phyloP scores from a whole-genome alignment of 2,329 filamentous ascomycete genomes.

The Nemania sp. region DNA sequence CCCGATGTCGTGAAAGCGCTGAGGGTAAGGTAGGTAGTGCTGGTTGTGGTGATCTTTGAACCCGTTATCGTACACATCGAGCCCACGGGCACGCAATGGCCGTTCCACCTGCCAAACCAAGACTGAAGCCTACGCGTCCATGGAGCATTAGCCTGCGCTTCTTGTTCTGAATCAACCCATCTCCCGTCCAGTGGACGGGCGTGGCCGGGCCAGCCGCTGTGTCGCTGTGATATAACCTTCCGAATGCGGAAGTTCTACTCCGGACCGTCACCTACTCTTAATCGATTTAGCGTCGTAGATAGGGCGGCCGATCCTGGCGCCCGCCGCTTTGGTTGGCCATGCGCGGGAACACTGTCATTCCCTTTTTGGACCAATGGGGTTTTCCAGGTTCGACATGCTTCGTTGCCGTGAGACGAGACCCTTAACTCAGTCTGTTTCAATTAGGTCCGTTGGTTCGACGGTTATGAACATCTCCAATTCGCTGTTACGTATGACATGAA shows the following conservation, averaged over 20 bases:
- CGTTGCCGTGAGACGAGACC: not conserved
- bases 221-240: constrained; percentile 13
- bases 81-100: not conserved
- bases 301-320: not conserved
- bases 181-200: not conserved
- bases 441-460: too few species aligned
- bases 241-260: constrained; percentile 15
- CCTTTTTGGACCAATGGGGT: constrained; percentile 5
- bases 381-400: constrained; percentile 2
- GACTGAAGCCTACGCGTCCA: constrained; percentile 15
- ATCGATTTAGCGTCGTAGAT: constrained; percentile 1
- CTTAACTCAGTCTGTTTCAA: too few species aligned
- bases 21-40: not conserved
- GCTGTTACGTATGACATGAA: too few species aligned
- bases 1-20: not conserved
- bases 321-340: constrained; percentile 1
- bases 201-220: not conserved
- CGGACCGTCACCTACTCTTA: not conserved
- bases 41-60: not conserved
- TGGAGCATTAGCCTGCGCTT: not conserved
- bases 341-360: not conserved
- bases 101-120: constrained; percentile 21
- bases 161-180: not conserved
- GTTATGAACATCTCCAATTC: too few species aligned
- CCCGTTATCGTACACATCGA: constrained; percentile 8